Evolutionary conservation across 73 alveolate species (phyloP), one percentile per base, ranked within the genome.

Genomic region (Paramecium sexaurelia): DNA sequence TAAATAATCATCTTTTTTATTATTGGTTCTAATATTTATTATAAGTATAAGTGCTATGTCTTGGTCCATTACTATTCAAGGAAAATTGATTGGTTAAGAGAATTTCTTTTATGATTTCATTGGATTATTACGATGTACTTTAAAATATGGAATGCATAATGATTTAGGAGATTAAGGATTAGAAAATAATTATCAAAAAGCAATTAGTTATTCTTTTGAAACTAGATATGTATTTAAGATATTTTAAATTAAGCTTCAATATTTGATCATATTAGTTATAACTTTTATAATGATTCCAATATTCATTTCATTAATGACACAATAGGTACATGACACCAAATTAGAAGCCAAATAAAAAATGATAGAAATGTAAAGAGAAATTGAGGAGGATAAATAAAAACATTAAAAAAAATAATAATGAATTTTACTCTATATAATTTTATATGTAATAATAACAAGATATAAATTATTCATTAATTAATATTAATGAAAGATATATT

Each of bases 91-190:
- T n/a, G 86, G 86, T 13, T 37, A 71, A n/a, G 56, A 32, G 13
- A 37, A 71, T 20, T 71, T 71, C 43, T 37, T 71, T 7, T 71
- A 71, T 71, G 61, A 32, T 35, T 71, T 71, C 43, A 15, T 71
- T 13, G 86, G 86, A 5, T 37, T 71, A 20, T 71, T 71, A 71
- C 22, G 86, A 8, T 71, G 86, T 6, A 71, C 86, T 3, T 36
- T 71, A 33, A 71, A 37, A 71, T 71, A 71, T 17, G 86, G 86
- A 5, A 71, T 71, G 86, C 86, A 71, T 37, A 71, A 71, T 71
- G 86, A 71, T 37, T 4, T 71, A 35, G 86, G 35, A 33, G 51
- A 33, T 3, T 71, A 33, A 36, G 86, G 56, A 13, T n/a, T 29
- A 6, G 55, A 71, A 35, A 71, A 71, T 15, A 35, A 32, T 71